phyloP scores from a whole-genome alignment of 106 monocot genomes.

The Hemerocallis citrina region DNA sequence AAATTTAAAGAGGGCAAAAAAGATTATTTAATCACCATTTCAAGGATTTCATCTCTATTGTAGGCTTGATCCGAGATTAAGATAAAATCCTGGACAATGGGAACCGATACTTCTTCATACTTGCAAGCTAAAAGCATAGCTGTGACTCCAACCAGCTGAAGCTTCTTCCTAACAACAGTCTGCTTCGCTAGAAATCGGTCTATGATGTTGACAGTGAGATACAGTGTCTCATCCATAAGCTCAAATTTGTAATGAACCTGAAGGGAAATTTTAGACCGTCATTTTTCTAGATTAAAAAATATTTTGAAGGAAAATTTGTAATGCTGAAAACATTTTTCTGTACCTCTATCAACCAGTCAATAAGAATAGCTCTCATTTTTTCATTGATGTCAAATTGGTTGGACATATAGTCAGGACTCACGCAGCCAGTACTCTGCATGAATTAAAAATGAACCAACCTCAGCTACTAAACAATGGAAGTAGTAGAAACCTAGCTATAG shows the following conservation, averaged over 20 bases:
- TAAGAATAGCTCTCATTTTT: constrained; percentile 84
- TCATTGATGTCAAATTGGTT: constrained; percentile 86
- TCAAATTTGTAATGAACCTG: constrained; percentile 97
- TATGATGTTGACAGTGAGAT: constrained; percentile 75
- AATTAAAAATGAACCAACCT: constrained; percentile 1
- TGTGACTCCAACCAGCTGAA: constrained; percentile 84
- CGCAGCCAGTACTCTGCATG: constrained; percentile 46
- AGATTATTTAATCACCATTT: constrained; percentile 51
- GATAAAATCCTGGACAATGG: constrained; percentile 75
- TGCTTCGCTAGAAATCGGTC: constrained; percentile 69
- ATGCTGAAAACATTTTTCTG: neutral
- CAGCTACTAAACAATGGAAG: too few species aligned
- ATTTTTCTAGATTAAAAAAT: neutral
- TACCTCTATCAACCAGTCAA: constrained; percentile 98
- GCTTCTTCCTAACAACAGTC: constrained; percentile 65
- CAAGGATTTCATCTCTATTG: constrained; percentile 53
- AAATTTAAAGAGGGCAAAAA: neutral
- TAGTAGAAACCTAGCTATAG: too few species aligned
- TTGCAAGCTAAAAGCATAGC: constrained; percentile 94
- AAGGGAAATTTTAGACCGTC: constrained; percentile 49
- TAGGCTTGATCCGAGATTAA: constrained; percentile 78
- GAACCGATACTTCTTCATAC: constrained; percentile 83
- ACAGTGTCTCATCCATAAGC: constrained; percentile 84
- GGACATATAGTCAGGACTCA: constrained; percentile 68
- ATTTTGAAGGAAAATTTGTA: too few species aligned